Base-by-base conservation (phyloP, 495 filamentous ascomycete genomes). In the Aspergillus affinis region DNA sequence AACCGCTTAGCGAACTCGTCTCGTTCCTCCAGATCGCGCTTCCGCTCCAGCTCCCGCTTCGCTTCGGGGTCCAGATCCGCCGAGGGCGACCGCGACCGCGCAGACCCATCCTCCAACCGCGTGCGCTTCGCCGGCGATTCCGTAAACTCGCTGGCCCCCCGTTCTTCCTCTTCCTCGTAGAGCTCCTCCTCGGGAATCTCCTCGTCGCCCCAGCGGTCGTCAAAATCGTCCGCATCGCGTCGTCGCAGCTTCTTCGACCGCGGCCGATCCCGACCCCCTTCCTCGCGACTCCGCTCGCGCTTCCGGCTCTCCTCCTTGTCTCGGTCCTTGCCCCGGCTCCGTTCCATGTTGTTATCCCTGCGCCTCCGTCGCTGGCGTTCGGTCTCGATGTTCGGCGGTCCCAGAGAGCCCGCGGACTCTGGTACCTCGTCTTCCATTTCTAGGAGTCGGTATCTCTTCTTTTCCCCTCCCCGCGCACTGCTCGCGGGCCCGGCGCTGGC, bases 181-280 rank as follows among this genome's bases (percentile, higher is more conserved):
- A 65, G 36, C 50, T 84, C 79, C 4, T 76, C 75, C 29, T 69
- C 80, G n/a, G 65, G 63, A 46, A 78, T 71, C 57, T 91, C 88
- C 67, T 92, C 89, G 61, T 93, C 90, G 15, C 87, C 90, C 90
- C 90, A 93, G 27, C 89, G 80, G 63, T 90, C 87, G 10, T 91
- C 86, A 60, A 87, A 87, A 54, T 88, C 85, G 23, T 80, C 81
- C 55, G 60, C 70, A 56, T 77, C 82, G 65, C 75, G 78, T 61
- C 76, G 80, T 60, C 80, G 78, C 65, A 83, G 73, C 67, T 79
- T 85, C 67, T 81, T 82, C 30, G 79, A 79, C 54, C 72, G 77
- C 59, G 73, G 74, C 12, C 78, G 75, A 61, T 81, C 79, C n/a
- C 77, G 75, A 45, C 69, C 74, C 50, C 65, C 76, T 48, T 65